Percentiles rank a stretch among this genome's conserved stretches.
phyloP scores from a whole-genome alignment of 768 basidiomycete genomes.

The Trametes cubensis region DNA sequence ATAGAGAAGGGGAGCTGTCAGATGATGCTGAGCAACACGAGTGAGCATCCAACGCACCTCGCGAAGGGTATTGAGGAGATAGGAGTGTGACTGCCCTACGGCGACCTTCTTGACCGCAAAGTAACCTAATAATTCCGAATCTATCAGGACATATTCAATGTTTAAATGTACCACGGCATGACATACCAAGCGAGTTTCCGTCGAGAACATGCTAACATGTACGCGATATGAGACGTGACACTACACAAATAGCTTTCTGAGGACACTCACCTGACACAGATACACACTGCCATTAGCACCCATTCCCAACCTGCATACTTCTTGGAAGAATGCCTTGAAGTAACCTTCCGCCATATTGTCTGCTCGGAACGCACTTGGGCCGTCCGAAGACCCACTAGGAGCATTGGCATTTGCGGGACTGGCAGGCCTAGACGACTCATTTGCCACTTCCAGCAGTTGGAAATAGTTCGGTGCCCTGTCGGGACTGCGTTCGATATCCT shows the following conservation, averaged over 20 bases:
- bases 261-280: constrained; percentile 72
- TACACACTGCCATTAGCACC: constrained; percentile 92
- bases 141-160: not conserved
- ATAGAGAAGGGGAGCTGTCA: not conserved
- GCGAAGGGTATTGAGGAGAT: constrained; percentile 78
- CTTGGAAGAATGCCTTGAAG: constrained; percentile 90
- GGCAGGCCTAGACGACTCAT: constrained; percentile 49
- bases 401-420: constrained; percentile 28
- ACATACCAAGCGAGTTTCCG: constrained; percentile 75
- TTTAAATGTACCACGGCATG: not conserved
- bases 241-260: not conserved
- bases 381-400: not conserved
- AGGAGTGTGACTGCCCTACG: constrained; percentile 86
- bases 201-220: constrained; percentile 91
- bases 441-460: constrained; percentile 71
- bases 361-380: constrained; percentile 53
- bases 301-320: constrained; percentile 89
- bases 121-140: constrained; percentile 49
- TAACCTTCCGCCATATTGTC: constrained; percentile 90
- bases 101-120: constrained; percentile 98
- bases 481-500: constrained; percentile 42
- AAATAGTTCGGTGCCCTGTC: constrained; percentile 78
- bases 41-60: constrained; percentile 49
- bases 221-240: constrained; percentile 31
- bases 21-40: not conserved